These are phyloP conservation scores for Sporisorium scitamineum DNA, from an alignment of 1,284 basidiomycete species.

Conservation along the genomic window DNA sequence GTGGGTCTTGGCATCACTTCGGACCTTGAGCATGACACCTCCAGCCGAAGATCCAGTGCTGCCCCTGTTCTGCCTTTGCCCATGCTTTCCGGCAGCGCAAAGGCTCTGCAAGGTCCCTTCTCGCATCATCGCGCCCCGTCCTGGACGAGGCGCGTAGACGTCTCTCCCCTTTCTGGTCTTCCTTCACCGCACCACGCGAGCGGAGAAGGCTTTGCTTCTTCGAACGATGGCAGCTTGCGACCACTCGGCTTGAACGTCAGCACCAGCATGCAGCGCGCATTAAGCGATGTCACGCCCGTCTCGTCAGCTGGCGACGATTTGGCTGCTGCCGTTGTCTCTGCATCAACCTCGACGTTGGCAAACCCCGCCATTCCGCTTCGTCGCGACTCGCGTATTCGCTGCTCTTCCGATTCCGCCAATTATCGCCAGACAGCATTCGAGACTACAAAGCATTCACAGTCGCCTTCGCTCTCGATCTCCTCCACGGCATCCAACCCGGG, in stretches of 20 bases:
- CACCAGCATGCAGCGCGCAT: conserved; percentile 26
- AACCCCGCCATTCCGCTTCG: conserved; percentile 32
- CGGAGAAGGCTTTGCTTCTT: not conserved
- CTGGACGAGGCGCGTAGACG: conserved; percentile 42
- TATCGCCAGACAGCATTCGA: conserved; percentile 5
- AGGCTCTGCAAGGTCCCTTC: conserved; percentile 43
- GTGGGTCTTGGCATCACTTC: conserved; percentile 52
- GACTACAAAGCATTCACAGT: conserved; percentile 10
- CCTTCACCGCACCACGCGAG: conserved; percentile 2
- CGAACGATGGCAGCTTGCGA: conserved; percentile 8
- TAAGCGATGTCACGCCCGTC: conserved; percentile 34
- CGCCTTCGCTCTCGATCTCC: conserved; percentile 23
- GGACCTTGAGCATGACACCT: conserved; percentile 23
- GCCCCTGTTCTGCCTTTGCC: conserved; percentile 24
- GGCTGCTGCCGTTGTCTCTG: conserved; percentile 13
- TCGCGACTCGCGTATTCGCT: conserved; percentile 37
- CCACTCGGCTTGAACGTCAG: conserved; percentile 10
- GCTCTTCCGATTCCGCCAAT: conserved; percentile 35
- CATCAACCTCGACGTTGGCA: conserved; percentile 5
- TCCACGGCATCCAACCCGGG: conserved; percentile 16
- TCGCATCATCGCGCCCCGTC: conserved; percentile 53
- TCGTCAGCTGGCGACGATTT: conserved; percentile 8
- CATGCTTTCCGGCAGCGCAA: conserved; percentile 13
- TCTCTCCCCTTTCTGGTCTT: conserved; percentile 15
- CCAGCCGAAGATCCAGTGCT: conserved; percentile 31